phyloP scores from a whole-genome alignment of 176 grass and related monocot genomes.

The Oryza glaberrima region DNA sequence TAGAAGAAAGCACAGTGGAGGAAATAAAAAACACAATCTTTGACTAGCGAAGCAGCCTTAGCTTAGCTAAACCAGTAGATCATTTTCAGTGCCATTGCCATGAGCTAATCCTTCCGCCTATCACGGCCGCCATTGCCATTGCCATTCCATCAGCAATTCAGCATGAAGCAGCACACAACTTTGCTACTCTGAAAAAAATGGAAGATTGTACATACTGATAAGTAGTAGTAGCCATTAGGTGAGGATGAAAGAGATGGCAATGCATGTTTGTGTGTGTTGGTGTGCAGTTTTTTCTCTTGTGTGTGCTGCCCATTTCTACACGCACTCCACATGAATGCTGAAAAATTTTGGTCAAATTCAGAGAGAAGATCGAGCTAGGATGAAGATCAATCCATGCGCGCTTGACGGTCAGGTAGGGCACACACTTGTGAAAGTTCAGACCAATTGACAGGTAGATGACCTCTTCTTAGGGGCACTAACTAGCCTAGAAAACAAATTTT shows the following conservation, averaged over 20 bases:
- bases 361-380: neutral
- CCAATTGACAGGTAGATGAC: neutral
- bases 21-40: neutral
- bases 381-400: conserved; percentile 1
- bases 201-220: neutral
- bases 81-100: neutral
- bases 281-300: neutral
- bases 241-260: conserved; percentile 34
- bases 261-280: neutral
- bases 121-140: conserved; percentile 31
- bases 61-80: neutral
- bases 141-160: neutral
- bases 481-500: neutral
- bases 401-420: conserved; percentile 36
- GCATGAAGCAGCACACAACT: neutral
- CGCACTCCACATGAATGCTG: neutral
- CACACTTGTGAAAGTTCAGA: neutral
- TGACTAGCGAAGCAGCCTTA: conserved; percentile 3
- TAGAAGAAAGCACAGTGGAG: neutral
- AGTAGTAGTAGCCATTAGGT: conserved; percentile 28
- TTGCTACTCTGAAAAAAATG: neutral
- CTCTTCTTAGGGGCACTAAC: neutral
- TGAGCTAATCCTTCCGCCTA: conserved; percentile 35
- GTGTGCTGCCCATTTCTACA: conserved; percentile 37
- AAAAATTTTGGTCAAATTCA: conserved; percentile 9